phyloP scores from a whole-genome alignment of 1,284 basidiomycete species.

The Fomitopsis palustris region DNA sequence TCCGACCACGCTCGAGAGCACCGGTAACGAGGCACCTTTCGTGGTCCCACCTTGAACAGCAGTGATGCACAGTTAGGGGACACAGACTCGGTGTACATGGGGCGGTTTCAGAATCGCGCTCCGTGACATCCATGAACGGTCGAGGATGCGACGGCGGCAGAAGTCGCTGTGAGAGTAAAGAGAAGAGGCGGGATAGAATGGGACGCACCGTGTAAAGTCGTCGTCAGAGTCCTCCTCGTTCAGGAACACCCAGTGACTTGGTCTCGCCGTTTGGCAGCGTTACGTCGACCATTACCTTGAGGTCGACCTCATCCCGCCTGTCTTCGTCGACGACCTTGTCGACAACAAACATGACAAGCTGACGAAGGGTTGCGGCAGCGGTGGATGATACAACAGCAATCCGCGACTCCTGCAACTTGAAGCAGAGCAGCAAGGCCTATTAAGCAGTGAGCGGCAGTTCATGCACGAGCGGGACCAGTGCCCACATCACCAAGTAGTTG shows the following conservation, averaged over 20 bases:
- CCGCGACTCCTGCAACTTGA: conserved; percentile 91
- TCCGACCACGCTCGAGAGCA: too few relatives aligned
- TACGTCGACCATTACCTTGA: conserved; percentile 38
- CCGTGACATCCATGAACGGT: too few relatives aligned
- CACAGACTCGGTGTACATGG: too few relatives aligned
- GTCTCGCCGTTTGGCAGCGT: conserved; percentile 62
- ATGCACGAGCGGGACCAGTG: conserved; percentile 9
- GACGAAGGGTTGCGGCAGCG: conserved; percentile 93
- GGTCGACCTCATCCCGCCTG: conserved; percentile 36
- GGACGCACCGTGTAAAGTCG: too few relatives aligned
- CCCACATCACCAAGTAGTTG: conserved; percentile 76
- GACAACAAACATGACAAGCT: conserved; percentile 96
- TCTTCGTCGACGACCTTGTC: conserved; percentile 92
- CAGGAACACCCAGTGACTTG: conserved; percentile 61
- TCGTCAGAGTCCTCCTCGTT: too few relatives aligned
- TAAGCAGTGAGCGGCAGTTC: conserved; percentile 5
- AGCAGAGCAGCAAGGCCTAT: conserved; percentile 87
- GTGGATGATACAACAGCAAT: conserved; percentile 97
- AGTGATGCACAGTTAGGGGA: too few relatives aligned
- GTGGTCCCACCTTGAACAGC: too few relatives aligned
- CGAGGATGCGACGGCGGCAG: too few relatives aligned
- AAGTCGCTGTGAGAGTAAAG: too few relatives aligned
- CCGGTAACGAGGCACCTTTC: too few relatives aligned
- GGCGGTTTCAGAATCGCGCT: too few relatives aligned
- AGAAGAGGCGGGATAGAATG: too few relatives aligned